Evolutionary conservation across 768 basidiomycete genomes (phyloP), one percentile per base, ranked within the genome.

Genomic region (Cubamyces sp.): DNA sequence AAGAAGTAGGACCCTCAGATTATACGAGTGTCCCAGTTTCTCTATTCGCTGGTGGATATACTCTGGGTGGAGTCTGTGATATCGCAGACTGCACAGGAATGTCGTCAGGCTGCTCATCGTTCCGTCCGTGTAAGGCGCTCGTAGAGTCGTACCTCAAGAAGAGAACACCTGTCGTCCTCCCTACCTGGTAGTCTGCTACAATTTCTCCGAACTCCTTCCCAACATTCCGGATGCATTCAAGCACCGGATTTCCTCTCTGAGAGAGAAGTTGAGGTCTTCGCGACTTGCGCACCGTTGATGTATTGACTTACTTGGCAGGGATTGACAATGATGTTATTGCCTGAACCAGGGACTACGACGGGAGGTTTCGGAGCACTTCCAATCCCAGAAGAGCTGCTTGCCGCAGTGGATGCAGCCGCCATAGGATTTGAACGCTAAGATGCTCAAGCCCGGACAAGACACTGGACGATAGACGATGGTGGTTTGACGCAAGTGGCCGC

Each of bases 51-150:
- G 83, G 73, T 94, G 92, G 59, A 99, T 88, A 73, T 99, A 99
- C 74, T 98, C 97, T 15, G 97, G 97, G 74, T 98, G 97, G 15
- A 99, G 83, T 53, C 96, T 90, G 70, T 98, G 96, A 68, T 98
- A 98, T 70, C 87, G 91, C 66, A 98, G 74, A 71, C 97, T 98
- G 62, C 21, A 19, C 34, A 34, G 11, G 9, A 9, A 21, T 18
- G 18, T 60, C 21, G 48, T 34, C 34, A 34, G 34, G 11, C 34
- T 34, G 5, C 1, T 6, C 9, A 9, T 9, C 34, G 1, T 11
- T 5, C 11, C 34, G 54, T 19, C 21, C 60, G 40, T 39, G 2
- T 34, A 21, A 18, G 3, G 19, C 5, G 26, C 40, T 68, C 67
- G n/a, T n/a, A n/a, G n/a, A n/a, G n/a, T n/a, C n/a, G 59, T 43